Evolutionary conservation across 768 basidiomycete species (phyloP).

Genomic region (Rhodotorula diobovata): DNA sequence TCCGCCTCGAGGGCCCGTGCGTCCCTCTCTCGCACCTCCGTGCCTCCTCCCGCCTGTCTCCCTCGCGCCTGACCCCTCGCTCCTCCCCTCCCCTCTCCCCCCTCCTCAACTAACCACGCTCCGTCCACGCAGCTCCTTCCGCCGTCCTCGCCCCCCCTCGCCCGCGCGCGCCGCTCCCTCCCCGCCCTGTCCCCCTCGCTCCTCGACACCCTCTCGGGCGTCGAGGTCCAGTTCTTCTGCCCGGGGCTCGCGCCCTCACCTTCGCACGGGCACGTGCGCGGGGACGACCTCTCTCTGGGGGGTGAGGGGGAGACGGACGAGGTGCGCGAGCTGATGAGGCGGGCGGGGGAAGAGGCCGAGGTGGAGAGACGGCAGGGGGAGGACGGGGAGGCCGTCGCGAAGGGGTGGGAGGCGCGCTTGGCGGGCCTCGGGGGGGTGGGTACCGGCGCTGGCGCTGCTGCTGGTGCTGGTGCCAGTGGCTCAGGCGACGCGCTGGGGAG

Average conservation of each 20-base stretch:
- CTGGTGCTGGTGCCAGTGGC: neutral
- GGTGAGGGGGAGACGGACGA: neutral
- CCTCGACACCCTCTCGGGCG: conserved; percentile 10
- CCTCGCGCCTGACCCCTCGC: no score
- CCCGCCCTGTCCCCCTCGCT: neutral
- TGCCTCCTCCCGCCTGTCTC: no score
- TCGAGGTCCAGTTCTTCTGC: conserved; percentile 16
- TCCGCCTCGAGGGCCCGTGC: no score
- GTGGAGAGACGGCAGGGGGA: neutral
- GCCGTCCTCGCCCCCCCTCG: neutral
- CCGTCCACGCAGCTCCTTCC: neutral
- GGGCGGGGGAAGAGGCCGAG: neutral
- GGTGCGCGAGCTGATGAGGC: neutral
- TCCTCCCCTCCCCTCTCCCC: neutral
- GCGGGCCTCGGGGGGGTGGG: neutral
- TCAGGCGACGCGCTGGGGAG: no score
- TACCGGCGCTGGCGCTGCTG: neutral
- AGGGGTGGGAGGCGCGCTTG: conserved; percentile 1
- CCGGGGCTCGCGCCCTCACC: neutral
- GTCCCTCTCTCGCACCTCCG: no score
- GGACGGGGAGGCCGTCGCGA: neutral
- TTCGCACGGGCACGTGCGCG: neutral
- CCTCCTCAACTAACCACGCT: neutral
- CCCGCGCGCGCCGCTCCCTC: neutral
- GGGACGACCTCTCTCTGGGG: neutral